Conservation (phyloP, 176 grass and related monocot species). For the Triticum aestivum region IWGSC_CS_RefSeq_v2.1 NC_057806.1:665294197-665294696, state of each 20-base stretch:
- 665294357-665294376: background rate
- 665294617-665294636: no score
- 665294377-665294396: slow-evolving; percentile 8
- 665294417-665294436: background rate
- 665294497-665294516: slow-evolving; percentile 15
- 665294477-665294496: slow-evolving; percentile 23
- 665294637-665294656: background rate
- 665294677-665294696: no score
- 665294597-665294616: background rate
- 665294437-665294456: slow-evolving; percentile 1
- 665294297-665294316: slow-evolving; percentile 3
- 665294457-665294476: slow-evolving; percentile 39
- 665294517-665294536: slow-evolving; percentile 5
- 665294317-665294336: background rate
- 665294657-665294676: background rate
- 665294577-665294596: background rate
- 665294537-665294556: slow-evolving; percentile 19
- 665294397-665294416: background rate
- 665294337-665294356: background rate
- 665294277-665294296: slow-evolving; percentile 11
- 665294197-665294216: background rate
- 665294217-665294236: slow-evolving; percentile 14
- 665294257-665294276: slow-evolving; percentile 26
- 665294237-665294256: slow-evolving; percentile 22
- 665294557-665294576: slow-evolving; percentile 43